phyloP scores from a whole-genome alignment of 202 grass and related monocot species.

The Setaria viridis region DNA sequence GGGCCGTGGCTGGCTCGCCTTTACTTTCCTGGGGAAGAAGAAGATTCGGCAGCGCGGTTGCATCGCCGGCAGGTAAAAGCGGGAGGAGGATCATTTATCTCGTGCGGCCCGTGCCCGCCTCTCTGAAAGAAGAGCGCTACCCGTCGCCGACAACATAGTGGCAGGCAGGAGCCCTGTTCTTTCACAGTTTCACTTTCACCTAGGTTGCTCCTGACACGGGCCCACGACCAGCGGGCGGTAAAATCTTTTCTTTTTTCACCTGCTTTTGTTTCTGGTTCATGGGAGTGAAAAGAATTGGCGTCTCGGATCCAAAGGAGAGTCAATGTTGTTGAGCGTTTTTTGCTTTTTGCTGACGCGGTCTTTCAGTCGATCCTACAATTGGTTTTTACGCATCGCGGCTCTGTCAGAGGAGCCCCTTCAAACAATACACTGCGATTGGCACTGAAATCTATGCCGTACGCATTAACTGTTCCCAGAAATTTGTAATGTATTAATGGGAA shows the following conservation, averaged over 20 bases:
- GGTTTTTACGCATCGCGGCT: neutral
- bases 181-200: neutral
- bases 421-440: neutral
- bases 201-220: neutral
- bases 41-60: slow-evolving; percentile 35
- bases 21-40: slow-evolving; percentile 4
- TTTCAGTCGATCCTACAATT: neutral
- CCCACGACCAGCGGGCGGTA: neutral
- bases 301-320: neutral
- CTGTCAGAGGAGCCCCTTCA: too few species aligned
- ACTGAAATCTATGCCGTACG: neutral
- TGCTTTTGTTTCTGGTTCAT: neutral
- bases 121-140: slow-evolving; percentile 33
- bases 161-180: neutral
- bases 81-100: slow-evolving; percentile 2
- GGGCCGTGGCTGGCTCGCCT: slow-evolving; percentile 11
- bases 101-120: neutral
- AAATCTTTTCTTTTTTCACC: neutral
- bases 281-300: neutral
- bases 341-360: too few species aligned
- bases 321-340: neutral
- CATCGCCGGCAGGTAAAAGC: slow-evolving; percentile 34
- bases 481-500: neutral
- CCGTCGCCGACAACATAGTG: slow-evolving; percentile 49
- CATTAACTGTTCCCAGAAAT: neutral